phyloP scores from a whole-genome alignment of 352 stramenopile species.

The Phytophthora sp. region DNA sequence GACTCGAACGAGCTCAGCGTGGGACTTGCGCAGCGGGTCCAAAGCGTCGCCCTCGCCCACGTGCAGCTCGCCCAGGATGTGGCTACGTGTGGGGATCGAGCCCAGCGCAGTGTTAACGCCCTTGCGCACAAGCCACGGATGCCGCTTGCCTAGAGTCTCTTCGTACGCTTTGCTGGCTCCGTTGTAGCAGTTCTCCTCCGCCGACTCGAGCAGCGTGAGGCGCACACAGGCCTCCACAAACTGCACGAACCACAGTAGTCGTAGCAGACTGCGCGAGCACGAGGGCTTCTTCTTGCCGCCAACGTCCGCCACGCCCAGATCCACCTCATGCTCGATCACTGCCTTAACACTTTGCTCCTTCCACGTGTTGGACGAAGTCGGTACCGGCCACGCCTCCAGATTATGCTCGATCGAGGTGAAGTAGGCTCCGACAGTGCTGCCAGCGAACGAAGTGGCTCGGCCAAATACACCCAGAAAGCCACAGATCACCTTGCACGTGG shows the following conservation, averaged over 20 bases:
- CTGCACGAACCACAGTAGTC: conserved; percentile 84
- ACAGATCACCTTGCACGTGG: conserved; percentile 66
- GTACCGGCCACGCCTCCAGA: conserved; percentile 48
- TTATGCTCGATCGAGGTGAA: conserved; percentile 75
- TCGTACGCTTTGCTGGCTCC: conserved; percentile 83
- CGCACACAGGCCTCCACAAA: conserved; percentile 81
- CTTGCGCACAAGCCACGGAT: conserved; percentile 87
- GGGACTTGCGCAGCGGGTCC: conserved; percentile 42
- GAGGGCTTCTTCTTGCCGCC: conserved; percentile 88
- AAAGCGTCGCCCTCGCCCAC: conserved; percentile 49
- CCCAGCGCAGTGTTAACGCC: conserved; percentile 77
- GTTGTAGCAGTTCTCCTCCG: conserved; percentile 66
- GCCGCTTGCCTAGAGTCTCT: conserved; percentile 78
- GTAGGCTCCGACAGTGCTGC: conserved; percentile 76
- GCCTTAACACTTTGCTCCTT: conserved; percentile 58
- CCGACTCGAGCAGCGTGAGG: conserved; percentile 71
- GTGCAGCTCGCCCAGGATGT: conserved; percentile 61
- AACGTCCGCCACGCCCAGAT: conserved; percentile 54
- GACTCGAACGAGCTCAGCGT: conserved; percentile 54
- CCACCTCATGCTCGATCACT: conserved; percentile 72
- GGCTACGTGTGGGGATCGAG: conserved; percentile 62
- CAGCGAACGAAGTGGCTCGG: conserved; percentile 81
- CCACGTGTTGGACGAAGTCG: conserved; percentile 41
- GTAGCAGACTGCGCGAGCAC: conserved; percentile 71
- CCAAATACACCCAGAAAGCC: conserved; percentile 81